Conservation (phyloP, 1,284 basidiomycete species). For the Polyporus tsugae region DNA sequence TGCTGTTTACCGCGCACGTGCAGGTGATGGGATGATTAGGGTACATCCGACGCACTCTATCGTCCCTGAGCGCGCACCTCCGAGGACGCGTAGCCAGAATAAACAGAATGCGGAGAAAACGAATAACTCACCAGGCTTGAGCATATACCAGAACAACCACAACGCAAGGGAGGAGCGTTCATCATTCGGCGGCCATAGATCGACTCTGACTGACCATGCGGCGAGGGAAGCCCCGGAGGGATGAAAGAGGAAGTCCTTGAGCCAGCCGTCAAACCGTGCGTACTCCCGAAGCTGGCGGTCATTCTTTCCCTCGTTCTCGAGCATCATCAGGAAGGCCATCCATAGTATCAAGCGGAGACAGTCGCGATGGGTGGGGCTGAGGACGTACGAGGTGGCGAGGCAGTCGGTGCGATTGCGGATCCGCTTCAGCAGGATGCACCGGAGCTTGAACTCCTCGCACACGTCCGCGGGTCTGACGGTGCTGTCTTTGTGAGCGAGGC, state of each 20-base stretch:
- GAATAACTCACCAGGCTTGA: conserved; percentile 60
- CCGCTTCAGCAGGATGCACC: conserved; percentile 61
- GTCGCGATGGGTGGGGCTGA: conserved; percentile 40
- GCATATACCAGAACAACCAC: conserved; percentile 59
- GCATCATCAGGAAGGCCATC: conserved; percentile 60
- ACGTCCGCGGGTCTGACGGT: conserved; percentile 38
- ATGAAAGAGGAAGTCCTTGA: conserved; percentile 49
- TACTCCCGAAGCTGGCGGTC: conserved; percentile 51
- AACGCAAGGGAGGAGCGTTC: conserved; percentile 46
- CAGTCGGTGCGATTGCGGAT: conserved; percentile 54
- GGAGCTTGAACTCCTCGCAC: conserved; percentile 51
- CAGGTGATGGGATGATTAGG: not conserved
- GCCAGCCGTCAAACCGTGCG: conserved; percentile 47
- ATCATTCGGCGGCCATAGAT: conserved; percentile 45
- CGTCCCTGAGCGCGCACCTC: not conserved
- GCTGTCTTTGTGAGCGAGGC: conserved; percentile 35
- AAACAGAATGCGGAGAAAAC: not conserved
- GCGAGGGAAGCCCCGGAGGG: conserved; percentile 45
- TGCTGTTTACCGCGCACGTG: not conserved
- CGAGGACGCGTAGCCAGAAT: no score
- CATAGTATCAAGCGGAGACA: conserved; percentile 50
- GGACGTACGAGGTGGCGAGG: conserved; percentile 30
- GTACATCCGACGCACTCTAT: no score
- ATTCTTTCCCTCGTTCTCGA: conserved; percentile 66
- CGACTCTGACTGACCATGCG: conserved; percentile 36